A percentile compares a stretch with the other conserved stretches of the same genome.
phyloP scores from a whole-genome alignment of 768 basidiomycete species.

The Pisolithus orientalis region DNA sequence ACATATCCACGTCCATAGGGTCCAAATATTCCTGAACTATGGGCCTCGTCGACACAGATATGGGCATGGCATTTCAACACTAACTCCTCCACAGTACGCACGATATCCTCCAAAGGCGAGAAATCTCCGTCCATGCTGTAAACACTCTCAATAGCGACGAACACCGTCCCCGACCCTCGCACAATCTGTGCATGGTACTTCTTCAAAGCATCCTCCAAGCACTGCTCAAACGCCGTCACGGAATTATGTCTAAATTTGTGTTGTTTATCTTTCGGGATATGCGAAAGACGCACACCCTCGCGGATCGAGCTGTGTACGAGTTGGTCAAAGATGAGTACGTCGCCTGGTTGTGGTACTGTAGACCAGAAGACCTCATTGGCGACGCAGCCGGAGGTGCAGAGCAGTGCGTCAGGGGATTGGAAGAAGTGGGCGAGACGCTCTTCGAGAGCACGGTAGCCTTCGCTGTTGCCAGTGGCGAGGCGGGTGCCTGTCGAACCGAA shows the following conservation, averaged over 20 bases:
- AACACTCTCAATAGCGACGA: slow-evolving; percentile 46
- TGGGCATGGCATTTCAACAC: slow-evolving; percentile 33
- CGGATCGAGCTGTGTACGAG: slow-evolving; percentile 46
- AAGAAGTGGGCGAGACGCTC: slow-evolving; percentile 18
- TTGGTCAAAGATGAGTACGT: slow-evolving; percentile 48
- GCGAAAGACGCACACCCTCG: slow-evolving; percentile 43
- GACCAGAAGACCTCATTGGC: slow-evolving; percentile 48
- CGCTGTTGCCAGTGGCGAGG: slow-evolving; percentile 28
- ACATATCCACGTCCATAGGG: slow-evolving; percentile 38
- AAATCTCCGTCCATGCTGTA: slow-evolving; percentile 62
- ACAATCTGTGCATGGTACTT: slow-evolving; percentile 16
- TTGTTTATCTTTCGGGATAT: slow-evolving; percentile 14
- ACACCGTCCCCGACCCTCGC: slow-evolving; percentile 29
- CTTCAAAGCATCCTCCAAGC: slow-evolving; percentile 21
- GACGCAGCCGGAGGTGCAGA: slow-evolving; percentile 45
- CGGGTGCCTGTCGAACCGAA: slow-evolving; percentile 48
- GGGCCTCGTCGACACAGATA: slow-evolving; percentile 53
- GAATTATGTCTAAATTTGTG: slow-evolving; percentile 44
- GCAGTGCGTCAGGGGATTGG: slow-evolving; percentile 32
- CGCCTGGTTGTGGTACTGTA: slow-evolving; percentile 36
- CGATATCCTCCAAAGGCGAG: slow-evolving; percentile 38
- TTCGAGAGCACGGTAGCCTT: slow-evolving; percentile 18
- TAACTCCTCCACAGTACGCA: slow-evolving; percentile 30
- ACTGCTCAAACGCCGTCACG: slow-evolving; percentile 24
- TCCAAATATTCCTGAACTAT: slow-evolving; percentile 51